A percentile compares a stretch with the other conserved stretches of the same genome.
Evolutionary conservation across 2,329 filamentous ascomycete genomes (phyloP).

Genomic region (Aspergillus intermedius): DNA sequence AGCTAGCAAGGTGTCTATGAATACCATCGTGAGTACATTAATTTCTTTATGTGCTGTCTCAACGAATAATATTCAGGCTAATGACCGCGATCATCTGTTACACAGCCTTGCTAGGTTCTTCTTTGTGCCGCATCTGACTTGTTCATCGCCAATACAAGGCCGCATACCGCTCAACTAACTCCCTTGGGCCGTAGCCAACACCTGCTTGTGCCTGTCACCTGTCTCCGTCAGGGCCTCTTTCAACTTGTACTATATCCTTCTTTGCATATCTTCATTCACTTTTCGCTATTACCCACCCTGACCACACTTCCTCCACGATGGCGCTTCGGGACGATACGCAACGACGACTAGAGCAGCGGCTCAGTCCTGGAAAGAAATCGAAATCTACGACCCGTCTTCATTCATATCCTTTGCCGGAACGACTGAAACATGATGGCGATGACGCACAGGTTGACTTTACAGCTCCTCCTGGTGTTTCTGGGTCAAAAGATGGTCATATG

Average conservation of each 20-base stretch:
- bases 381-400: conserved; percentile 38
- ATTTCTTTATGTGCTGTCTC: not conserved
- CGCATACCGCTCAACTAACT: conserved; percentile 2
- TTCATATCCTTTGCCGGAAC: conserved; percentile 51
- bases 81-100: conserved; percentile 8
- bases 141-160: conserved; percentile 6
- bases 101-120: conserved; percentile 2
- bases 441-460: conserved; percentile 56
- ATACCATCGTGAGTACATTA: not conserved
- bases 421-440: conserved; percentile 53
- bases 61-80: conserved; percentile 4
- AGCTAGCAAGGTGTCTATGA: not conserved
- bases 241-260: not conserved
- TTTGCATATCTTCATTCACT: not conserved
- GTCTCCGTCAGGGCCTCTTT: not conserved
- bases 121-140: not conserved
- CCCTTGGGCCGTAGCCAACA: conserved; percentile 6
- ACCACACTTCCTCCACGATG: conserved; percentile 16
- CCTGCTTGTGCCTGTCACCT: conserved; percentile 8
- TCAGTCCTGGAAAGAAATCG: conserved; percentile 36
- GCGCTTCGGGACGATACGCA: conserved; percentile 35
- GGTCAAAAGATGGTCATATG: conserved; percentile 36
- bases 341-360: conserved; percentile 36
- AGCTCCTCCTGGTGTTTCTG: conserved; percentile 41
- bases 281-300: no score